Evolutionary conservation across 495 filamentous ascomycete genomes (phyloP).

Genomic region (Penicillium ochrochloron): DNA sequence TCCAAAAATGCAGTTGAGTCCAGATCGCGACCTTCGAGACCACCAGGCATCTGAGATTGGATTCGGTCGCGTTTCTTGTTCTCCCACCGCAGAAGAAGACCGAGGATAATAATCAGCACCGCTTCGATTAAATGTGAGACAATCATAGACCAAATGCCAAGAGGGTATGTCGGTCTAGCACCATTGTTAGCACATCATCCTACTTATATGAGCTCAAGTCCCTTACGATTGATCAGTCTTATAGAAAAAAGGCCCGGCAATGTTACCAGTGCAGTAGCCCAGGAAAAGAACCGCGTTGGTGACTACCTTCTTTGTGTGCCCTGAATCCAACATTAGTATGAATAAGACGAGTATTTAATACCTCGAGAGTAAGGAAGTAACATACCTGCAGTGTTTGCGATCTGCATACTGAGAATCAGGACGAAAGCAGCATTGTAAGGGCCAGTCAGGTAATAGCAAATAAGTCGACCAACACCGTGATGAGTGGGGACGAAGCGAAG

Average conservation of each 20-base stretch:
- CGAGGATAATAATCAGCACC: constrained; percentile 50
- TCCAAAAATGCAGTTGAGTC: constrained; percentile 62
- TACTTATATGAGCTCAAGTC: neutral
- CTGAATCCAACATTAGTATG: constrained; percentile 17
- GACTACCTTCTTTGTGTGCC: constrained; percentile 67
- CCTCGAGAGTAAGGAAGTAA: neutral
- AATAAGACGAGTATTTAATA: neutral
- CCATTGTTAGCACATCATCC: neutral
- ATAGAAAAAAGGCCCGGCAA: constrained; percentile 67
- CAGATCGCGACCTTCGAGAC: constrained; percentile 54
- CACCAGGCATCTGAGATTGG: constrained; percentile 52
- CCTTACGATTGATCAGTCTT: constrained; percentile 54
- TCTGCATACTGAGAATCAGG: constrained; percentile 60
- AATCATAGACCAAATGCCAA: constrained; percentile 68
- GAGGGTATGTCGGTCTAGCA: constrained; percentile 53
- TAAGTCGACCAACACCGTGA: constrained; percentile 53
- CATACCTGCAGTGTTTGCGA: constrained; percentile 57
- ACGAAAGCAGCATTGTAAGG: constrained; percentile 67
- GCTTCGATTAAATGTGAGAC: constrained; percentile 62
- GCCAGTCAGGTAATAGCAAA: constrained; percentile 62
- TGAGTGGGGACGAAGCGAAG: constrained; percentile 55
- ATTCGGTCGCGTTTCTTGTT: constrained; percentile 59
- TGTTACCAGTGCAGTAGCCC: constrained; percentile 57
- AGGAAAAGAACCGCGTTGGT: constrained; percentile 63
- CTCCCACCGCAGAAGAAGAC: constrained; percentile 56